Base-by-base conservation (phyloP, 139 green algal species). In the Gonium pectorale region DNA sequence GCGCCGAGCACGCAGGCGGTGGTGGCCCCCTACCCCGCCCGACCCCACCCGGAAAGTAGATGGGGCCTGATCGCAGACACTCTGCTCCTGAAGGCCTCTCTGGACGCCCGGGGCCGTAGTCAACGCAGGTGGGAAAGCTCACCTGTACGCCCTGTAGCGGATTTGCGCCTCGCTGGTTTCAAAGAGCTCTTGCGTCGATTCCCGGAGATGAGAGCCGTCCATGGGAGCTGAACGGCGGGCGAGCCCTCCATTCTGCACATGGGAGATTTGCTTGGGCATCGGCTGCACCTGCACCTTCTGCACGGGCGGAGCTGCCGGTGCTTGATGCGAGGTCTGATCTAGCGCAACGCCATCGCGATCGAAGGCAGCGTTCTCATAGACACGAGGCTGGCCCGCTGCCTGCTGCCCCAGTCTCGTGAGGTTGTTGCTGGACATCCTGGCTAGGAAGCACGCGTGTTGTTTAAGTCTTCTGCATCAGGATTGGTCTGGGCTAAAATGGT, bases 141-240 rank as follows among this genome's bases (percentile, higher is more conserved):
- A 68, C 78, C 80, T 90, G 86, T 96, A 97, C 0, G 92, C 93
- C 52, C 96, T 92, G 75, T 96, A 97, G 19, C 95, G 91, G 37
- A 96, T 77, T 33, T 92, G 90, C 13, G 71, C 81, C 44, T 94
- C 89, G 11, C 83, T 68, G 13, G 92, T 95, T 59, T 94, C 90
- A 81, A 92, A 96, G 1, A 96, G 54, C 72, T 95, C 91, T 51
- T 86, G 71, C 22, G 73, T 82, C 13, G 64, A 79, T 21, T 74
- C 79, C 49, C 79, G 37, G 8, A 79, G 49, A 62, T 8, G 22
- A 3, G 51, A 37, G 72, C 29, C 52, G 19, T 82, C 75, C 41
- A 40, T 31, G 2, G 49, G 59, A 13, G 56, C 37, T 22, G 75
- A 67, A 22, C 75, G 59, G n/a, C 75, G 59, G 2, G 49, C 35